Base-by-base conservation (phyloP, 106 monocot species). In the Amphibolis antarctica region DNA sequence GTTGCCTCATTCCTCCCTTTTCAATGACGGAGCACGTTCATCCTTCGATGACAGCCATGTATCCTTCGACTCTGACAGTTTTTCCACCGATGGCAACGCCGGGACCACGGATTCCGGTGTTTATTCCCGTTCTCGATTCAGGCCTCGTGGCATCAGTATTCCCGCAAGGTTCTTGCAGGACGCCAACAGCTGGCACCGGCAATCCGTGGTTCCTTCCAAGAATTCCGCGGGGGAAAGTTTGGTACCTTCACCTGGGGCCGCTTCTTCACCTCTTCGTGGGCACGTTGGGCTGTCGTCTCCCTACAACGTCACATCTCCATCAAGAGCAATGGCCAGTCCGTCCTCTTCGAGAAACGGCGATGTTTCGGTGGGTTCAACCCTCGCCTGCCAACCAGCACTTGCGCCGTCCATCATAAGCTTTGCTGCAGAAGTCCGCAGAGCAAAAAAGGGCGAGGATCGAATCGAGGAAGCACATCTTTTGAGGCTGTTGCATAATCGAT, bases 151-250 rank as follows among this genome's bases (percentile, higher is more conserved):
- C 15, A 71, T 85, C 36, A 85, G 70, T 48, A 68, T 92, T 28
- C 85, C 92, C 1, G 76, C 85, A 3, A 85, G 82, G 60, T 82
- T 85, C 51, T 80, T 82, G 85, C 84, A 86, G 62, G 92, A 92
- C 61, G 83, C 65, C 10, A 86, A 71, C 53, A 77, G 70, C 60
- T 59, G 82, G 56, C 54, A 84, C 26, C 74, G 85, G 14, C 72
- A 72, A 28, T 50, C 76, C 28, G 55, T 77, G 3, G 82, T 79
- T 18, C 24, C 60, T 29, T 42, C 64, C 0, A 75, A 66, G 71
- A 86, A 67, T 50, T 60, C 70, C 1, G 48, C 70, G 67, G 24
- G 67, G 2, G 82, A 75, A 58, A 78, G 66, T 48, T 71, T 77
- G 5, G 4, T 57, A 22, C 54, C 73, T 12, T 79, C 79, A 42